These are phyloP conservation scores for Citrus sinensis DNA, from an alignment of 345 rosid species.

Conservation along the genomic window DVS_A1.0 CM039163.1:48972501-48973000, in stretches of 20 bases:
- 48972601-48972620: background rate
- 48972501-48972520: background rate
- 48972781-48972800: conserved; percentile 18
- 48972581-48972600: background rate
- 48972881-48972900: conserved; percentile 87
- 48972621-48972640: background rate
- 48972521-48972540: background rate
- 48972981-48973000: conserved; percentile 98
- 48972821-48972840: conserved; percentile 98
- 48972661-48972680: background rate
- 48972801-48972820: conserved; percentile 99
- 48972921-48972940: conserved; percentile 96
- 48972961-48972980: conserved; percentile 85
- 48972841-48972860: conserved; percentile 97
- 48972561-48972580: background rate
- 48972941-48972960: conserved; percentile 97
- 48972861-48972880: conserved; percentile 98
- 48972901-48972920: conserved; percentile 92
- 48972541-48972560: background rate
- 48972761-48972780: conserved; percentile 12
- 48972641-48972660: background rate
- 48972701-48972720: background rate
- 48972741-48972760: background rate
- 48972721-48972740: background rate
- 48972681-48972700: background rate